Conservation (phyloP, 495 filamentous ascomycete genomes). For the Trichoderma asperelloides region DNA sequence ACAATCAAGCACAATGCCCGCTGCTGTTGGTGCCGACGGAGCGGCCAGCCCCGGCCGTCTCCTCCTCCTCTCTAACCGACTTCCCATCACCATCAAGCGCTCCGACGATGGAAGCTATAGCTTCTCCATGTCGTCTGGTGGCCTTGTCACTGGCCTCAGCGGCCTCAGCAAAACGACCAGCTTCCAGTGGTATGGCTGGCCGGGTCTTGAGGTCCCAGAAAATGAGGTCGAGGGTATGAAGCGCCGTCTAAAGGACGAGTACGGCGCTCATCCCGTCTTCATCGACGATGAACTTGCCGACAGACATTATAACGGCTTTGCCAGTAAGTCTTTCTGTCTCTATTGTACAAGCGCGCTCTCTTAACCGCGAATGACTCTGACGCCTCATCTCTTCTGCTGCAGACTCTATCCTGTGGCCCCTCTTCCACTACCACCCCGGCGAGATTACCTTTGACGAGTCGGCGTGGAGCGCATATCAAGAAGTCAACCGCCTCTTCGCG, state of each 20-base stretch:
- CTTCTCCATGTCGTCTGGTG: constrained; percentile 92
- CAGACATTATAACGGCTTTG: constrained; percentile 78
- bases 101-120: constrained; percentile 69
- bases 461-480: constrained; percentile 76
- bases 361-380: neutral
- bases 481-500: constrained; percentile 82
- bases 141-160: constrained; percentile 82
- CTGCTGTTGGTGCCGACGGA: constrained; percentile 12
- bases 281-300: constrained; percentile 72
- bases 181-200: constrained; percentile 98
- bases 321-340: constrained; percentile 43
- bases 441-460: constrained; percentile 86
- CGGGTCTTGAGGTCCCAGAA: constrained; percentile 76
- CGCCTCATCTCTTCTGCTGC: neutral
- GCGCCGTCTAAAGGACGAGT: constrained; percentile 61
- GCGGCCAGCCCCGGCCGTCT: constrained; percentile 36
- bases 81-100: constrained; percentile 92
- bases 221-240: constrained; percentile 55
- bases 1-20: constrained; percentile 21
- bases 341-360: no score
- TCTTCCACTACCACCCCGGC: constrained; percentile 92
- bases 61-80: constrained; percentile 83
- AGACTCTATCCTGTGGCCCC: constrained; percentile 94
- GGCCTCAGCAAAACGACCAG: constrained; percentile 84
- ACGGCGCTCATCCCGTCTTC: constrained; percentile 67